Conservation (phyloP, 2,329 filamentous ascomycete species). For the Proliferodiscus dingleyae region DNA sequence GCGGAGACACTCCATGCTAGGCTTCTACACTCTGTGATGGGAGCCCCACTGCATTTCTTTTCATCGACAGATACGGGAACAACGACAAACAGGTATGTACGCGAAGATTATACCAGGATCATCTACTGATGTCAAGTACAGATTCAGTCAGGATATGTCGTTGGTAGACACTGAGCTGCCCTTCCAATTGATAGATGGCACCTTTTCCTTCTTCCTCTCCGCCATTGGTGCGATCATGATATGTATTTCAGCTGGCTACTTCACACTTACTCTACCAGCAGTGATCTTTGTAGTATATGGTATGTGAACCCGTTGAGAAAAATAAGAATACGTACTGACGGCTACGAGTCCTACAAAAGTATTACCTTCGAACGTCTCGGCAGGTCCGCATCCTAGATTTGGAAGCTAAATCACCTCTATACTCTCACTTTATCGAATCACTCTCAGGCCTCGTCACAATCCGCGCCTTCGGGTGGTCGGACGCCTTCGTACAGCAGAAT, state of each 20-base stretch:
- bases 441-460: conserved; percentile 50
- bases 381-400: conserved; percentile 56
- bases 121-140: conserved; percentile 32
- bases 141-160: conserved; percentile 41
- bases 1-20: conserved; percentile 44
- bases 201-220: conserved; percentile 8
- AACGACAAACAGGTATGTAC: conserved; percentile 10
- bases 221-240: conserved; percentile 30
- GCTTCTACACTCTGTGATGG: conserved; percentile 41
- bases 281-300: conserved; percentile 28
- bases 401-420: conserved; percentile 56
- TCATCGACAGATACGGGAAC: conserved; percentile 37
- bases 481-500: conserved; percentile 39
- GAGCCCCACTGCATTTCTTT: conserved; percentile 40
- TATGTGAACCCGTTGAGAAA: too few species aligned
- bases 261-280: conserved; percentile 15
- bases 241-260: conserved; percentile 29
- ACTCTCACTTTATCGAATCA: conserved; percentile 52
- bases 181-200: conserved; percentile 28
- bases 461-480: conserved; percentile 50
- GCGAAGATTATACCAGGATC: not conserved
- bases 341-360: conserved; percentile 47
- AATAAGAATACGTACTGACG: too few species aligned
- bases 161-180: conserved; percentile 28
- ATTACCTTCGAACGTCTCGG: conserved; percentile 55